phyloP scores from a whole-genome alignment of 495 filamentous ascomycete genomes.

The Immersiella caudata region DNA sequence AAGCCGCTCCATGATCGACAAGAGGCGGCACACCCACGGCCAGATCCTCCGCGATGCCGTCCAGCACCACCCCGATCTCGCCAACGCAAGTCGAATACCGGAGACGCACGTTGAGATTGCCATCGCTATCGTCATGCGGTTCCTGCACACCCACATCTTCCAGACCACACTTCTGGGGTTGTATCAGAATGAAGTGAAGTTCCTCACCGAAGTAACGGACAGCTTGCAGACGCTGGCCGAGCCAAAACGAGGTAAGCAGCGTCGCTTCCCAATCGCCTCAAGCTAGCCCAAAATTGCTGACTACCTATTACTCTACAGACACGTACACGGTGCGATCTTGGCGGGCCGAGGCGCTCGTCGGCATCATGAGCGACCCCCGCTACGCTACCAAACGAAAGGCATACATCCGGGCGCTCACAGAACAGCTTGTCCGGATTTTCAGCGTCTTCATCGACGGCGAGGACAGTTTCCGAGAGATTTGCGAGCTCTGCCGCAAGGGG shows the following conservation, averaged over 20 bases:
- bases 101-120: constrained; percentile 42
- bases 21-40: constrained; percentile 6
- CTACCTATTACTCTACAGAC: no score
- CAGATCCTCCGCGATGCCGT: constrained; percentile 23
- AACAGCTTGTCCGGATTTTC: no score
- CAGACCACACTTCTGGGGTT: constrained; percentile 29
- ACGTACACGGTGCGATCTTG: constrained; percentile 37
- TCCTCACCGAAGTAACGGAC: constrained; percentile 27
- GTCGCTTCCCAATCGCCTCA: no score
- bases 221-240: constrained; percentile 33
- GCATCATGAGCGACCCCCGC: constrained; percentile 25
- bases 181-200: constrained; percentile 6
- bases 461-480: no score
- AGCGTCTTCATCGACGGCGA: no score
- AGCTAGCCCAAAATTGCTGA: no score
- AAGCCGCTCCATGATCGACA: background rate
- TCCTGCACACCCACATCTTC: constrained; percentile 37
- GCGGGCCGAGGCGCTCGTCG: constrained; percentile 37
- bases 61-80: constrained; percentile 25
- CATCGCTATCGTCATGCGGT: constrained; percentile 38
- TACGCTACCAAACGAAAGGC: background rate
- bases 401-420: no score
- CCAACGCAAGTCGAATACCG: constrained; percentile 26
- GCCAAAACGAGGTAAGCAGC: constrained; percentile 35
- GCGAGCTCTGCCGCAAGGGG: no score